These are phyloP conservation scores for Fraxinus albicans DNA, from an alignment of 305 asterid genomes.

Conservation along the genomic window DNA sequence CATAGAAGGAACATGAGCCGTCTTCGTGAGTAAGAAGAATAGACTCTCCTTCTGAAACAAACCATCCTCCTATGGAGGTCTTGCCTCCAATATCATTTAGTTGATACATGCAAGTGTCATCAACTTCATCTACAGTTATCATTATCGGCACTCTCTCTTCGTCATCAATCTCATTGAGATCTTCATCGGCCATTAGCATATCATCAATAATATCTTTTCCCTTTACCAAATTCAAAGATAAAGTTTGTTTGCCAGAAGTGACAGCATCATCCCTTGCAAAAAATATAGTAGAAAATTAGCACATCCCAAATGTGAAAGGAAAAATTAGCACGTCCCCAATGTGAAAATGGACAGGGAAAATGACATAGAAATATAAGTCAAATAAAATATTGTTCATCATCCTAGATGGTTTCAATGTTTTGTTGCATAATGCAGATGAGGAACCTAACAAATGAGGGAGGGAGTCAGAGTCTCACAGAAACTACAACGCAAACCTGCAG, in stretches of 20 bases:
- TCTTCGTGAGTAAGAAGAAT: too few species aligned
- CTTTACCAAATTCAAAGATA: constrained; percentile 30
- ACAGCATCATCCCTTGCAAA: constrained; percentile 35
- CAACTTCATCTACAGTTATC: constrained; percentile 54
- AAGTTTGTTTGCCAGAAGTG: constrained; percentile 24
- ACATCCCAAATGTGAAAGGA: too few species aligned
- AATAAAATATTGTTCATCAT: neutral
- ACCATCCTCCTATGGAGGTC: too few species aligned
- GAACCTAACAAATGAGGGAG: too few species aligned
- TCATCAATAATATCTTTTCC: constrained; percentile 41
- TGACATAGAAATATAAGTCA: neutral
- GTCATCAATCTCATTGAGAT: constrained; percentile 60
- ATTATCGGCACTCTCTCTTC: constrained; percentile 46
- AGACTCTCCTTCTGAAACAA: too few species aligned
- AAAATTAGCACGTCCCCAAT: too few species aligned
- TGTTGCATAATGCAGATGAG: neutral
- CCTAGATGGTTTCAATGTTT: neutral
- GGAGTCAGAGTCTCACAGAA: neutral
- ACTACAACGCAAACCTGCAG: neutral
- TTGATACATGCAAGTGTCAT: constrained; percentile 26
- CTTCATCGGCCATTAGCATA: constrained; percentile 67
- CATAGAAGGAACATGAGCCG: too few species aligned
- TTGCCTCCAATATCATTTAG: too few species aligned
- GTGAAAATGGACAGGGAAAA: neutral
- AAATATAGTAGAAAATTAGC: too few species aligned